A percentile compares a stretch with the other conserved stretches of the same genome.
Conservation (phyloP, 2,329 filamentous ascomycete species). For the Coniella lustricola region DNA sequence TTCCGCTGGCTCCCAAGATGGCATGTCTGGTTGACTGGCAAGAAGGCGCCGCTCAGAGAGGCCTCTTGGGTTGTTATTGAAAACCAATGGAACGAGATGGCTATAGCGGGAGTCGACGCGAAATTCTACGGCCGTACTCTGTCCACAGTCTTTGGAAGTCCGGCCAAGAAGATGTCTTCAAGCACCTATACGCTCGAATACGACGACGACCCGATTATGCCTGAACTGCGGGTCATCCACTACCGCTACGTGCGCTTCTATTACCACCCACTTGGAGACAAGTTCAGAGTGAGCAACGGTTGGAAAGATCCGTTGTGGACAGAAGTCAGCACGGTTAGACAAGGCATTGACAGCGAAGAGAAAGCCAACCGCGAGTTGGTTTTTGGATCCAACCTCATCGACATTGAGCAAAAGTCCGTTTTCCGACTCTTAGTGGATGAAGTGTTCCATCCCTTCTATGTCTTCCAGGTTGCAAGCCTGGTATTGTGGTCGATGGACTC, state of each 20-base stretch:
- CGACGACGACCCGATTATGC: slow-evolving; percentile 72
- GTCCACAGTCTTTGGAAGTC: slow-evolving; percentile 59
- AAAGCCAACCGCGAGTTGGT: slow-evolving; percentile 75
- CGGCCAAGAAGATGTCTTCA: slow-evolving; percentile 44
- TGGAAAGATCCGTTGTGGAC: slow-evolving; percentile 95
- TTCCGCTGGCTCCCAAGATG: slow-evolving; percentile 86
- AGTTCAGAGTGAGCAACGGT: slow-evolving; percentile 75
- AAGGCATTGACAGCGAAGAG: slow-evolving; percentile 82
- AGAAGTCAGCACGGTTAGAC: slow-evolving; percentile 64
- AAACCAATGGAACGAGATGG: slow-evolving; percentile 95
- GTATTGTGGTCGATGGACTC: slow-evolving; percentile 91
- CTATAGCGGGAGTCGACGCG: slow-evolving; percentile 60
- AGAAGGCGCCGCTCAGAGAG: slow-evolving; percentile 58
- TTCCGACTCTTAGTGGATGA: slow-evolving; percentile 83
- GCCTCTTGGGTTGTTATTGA: slow-evolving; percentile 90
- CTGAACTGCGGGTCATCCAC: slow-evolving; percentile 69
- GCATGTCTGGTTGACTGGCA: slow-evolving; percentile 71
- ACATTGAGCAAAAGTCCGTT: slow-evolving; percentile 84
- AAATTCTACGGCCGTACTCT: slow-evolving; percentile 47
- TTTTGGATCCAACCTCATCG: slow-evolving; percentile 85
- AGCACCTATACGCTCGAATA: slow-evolving; percentile 48
- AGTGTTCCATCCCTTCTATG: slow-evolving; percentile 95
- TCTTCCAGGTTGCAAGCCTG: slow-evolving; percentile 94
- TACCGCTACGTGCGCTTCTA: slow-evolving; percentile 94
- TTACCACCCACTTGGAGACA: slow-evolving; percentile 83